Base-by-base conservation (phyloP, 805 yeast species). In the Candida boleticola region DNA sequence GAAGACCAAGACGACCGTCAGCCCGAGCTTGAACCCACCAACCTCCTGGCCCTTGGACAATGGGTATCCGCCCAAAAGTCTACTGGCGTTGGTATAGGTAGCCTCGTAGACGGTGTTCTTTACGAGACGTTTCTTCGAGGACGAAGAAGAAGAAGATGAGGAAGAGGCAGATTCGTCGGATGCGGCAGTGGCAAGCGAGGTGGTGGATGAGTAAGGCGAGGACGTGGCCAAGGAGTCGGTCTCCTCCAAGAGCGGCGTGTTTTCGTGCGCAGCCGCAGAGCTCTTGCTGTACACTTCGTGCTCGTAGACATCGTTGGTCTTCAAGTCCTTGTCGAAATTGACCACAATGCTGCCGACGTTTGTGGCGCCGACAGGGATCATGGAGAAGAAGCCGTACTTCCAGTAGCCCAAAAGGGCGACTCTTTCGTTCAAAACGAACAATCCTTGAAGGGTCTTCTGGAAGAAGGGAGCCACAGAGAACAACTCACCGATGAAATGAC, bases 291-390 rank as follows among this genome's bases (percentile, higher is more conserved):
- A 60, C 26, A 60, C 55, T 43, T 67, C 75, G 48, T 75, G 77
- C 59, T 80, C 83, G 51, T 79, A 81, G 35, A 76, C 73, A 25
- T 80, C 82, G 61, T 93, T 93, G 11, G 99, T 93, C 29, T 83
- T 77, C 56, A 93, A 76, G 55, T 87, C 90, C 65, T 84, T 83
- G 64, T 93, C 99, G 56, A 93, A 93, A 58, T 90, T 89, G 50
- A 93, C 76, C 45, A 85, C 82, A 50, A 93, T 93, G 54, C 95
- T 85, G 4, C 99, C 99, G 23, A 93, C 99, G 65, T 93, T 93
- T 2, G 99, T 93, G 19, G 99, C 99, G 11, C 99, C 99, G 10
- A 93, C 99, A 0, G 99, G 97, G 0, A 96, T 92, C 99, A 93
- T 93, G 50, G 95, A 84, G 68, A 93, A 93, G 55, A 93, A 93